Evolutionary conservation across 2,329 filamentous ascomycete species (phyloP).

Genomic region (Tolypocladium sp.): DNA sequence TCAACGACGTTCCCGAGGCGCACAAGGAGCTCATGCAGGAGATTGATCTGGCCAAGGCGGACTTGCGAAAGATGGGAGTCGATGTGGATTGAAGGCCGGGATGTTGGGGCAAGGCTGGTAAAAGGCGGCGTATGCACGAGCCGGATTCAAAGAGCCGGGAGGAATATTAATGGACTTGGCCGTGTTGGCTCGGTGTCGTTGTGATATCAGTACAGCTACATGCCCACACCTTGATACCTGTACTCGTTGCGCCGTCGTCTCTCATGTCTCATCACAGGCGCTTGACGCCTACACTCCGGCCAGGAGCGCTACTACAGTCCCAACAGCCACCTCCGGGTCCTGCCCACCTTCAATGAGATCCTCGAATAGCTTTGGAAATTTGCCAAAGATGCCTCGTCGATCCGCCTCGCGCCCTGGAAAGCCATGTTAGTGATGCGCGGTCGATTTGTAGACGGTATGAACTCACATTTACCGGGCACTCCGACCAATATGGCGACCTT

Average conservation of each 20-base stretch:
- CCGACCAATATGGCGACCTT: slow-evolving; percentile 44
- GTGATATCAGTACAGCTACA: background rate
- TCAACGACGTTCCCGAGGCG: slow-evolving; percentile 90
- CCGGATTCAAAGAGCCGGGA: background rate
- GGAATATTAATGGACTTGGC: background rate
- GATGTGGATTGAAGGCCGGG: slow-evolving; percentile 54
- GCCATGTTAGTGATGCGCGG: slow-evolving; percentile 7
- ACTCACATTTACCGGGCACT: slow-evolving; percentile 56
- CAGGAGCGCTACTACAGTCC: slow-evolving; percentile 51
- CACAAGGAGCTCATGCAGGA: slow-evolving; percentile 83
- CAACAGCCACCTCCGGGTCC: slow-evolving; percentile 46
- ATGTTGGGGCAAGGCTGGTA: background rate
- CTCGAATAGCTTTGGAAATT: slow-evolving; percentile 52
- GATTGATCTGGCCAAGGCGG: slow-evolving; percentile 67
- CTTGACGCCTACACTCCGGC: slow-evolving; percentile 28
- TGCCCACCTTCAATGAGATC: slow-evolving; percentile 46
- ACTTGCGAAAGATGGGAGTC: slow-evolving; percentile 66
- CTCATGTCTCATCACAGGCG: slow-evolving; percentile 6
- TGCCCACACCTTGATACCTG: background rate
- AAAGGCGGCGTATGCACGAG: background rate
- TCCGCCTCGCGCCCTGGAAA: slow-evolving; percentile 52
- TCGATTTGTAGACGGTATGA: background rate
- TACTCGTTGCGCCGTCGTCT: background rate
- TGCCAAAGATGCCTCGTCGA: slow-evolving; percentile 42
- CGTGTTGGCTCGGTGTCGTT: background rate